Percentiles rank a stretch among this genome's conserved stretches.
Evolutionary conservation across 768 basidiomycete species (phyloP).

Genomic region (Sistotremastrum niveocremeum): DNA sequence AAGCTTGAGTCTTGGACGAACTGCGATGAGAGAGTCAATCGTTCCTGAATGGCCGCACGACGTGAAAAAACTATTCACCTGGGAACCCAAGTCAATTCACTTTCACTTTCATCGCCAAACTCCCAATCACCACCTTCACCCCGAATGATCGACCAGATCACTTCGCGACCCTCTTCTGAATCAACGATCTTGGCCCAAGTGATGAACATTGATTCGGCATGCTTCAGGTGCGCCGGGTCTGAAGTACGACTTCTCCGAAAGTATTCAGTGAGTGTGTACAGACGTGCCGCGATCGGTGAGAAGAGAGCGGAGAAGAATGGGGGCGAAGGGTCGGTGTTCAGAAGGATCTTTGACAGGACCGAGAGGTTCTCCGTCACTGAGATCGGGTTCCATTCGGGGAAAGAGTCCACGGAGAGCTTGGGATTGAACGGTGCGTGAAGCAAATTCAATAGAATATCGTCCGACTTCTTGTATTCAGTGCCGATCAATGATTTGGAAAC

Average conservation of each 20-base stretch:
- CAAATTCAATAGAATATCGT: constrained; percentile 25
- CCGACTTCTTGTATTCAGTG: not conserved
- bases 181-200: constrained; percentile 67
- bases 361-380: constrained; percentile 1
- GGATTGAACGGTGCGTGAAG: constrained; percentile 41
- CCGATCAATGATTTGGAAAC: not conserved
- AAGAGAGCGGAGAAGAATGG: constrained; percentile 45
- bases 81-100: no score
- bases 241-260: constrained; percentile 41
- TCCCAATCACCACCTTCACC: constrained; percentile 42
- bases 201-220: constrained; percentile 42
- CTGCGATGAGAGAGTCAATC: not conserved
- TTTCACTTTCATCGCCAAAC: constrained; percentile 37
- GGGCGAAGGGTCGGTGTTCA: constrained; percentile 73
- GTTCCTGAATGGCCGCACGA: not conserved
- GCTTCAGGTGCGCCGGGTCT: constrained; percentile 51
- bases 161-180: constrained; percentile 33
- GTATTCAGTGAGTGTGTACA: constrained; percentile 52
- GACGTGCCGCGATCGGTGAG: constrained; percentile 49
- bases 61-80: not conserved
- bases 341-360: constrained; percentile 39
- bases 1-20: constrained; percentile 9
- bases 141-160: constrained; percentile 46
- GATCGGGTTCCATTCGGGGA: not conserved
- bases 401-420: constrained; percentile 1